Conservation (phyloP, 495 filamentous ascomycete genomes). For the Hypoxylon lienhwacheense region DNA sequence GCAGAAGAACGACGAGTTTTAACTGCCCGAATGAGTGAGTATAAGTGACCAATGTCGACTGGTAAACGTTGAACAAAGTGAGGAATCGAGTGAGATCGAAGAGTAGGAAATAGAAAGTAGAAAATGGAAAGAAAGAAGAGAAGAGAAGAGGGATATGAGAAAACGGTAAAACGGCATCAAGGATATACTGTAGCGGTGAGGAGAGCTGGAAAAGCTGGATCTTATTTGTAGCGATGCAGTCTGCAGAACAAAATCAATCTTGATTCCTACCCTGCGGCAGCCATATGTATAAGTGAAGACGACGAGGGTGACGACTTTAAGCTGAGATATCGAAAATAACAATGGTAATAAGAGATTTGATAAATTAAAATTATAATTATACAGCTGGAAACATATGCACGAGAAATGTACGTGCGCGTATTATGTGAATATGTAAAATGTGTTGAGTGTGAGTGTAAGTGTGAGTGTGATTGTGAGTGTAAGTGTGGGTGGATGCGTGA, state of each 20-base stretch:
- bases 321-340: too few species aligned
- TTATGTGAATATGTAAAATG: too few species aligned
- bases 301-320: too few species aligned
- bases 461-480: not conserved
- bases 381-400: conserved; percentile 15
- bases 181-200: conserved; percentile 22
- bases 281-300: conserved; percentile 11
- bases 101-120: not conserved
- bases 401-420: too few species aligned
- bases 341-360: too few species aligned
- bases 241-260: too few species aligned
- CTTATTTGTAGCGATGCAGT: conserved; percentile 25
- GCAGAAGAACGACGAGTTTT: not conserved
- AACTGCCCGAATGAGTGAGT: too few species aligned
- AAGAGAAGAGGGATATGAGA: not conserved
- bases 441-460: not conserved
- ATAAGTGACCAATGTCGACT: not conserved
- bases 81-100: not conserved
- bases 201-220: conserved; percentile 11
- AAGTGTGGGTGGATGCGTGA: not conserved
- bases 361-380: too few species aligned
- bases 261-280: conserved; percentile 35
- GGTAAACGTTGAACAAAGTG: not conserved
- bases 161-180: conserved; percentile 3
- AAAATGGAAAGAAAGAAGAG: not conserved